Evolutionary conservation across 306 rosid genomes (phyloP), one percentile per base, ranked within the genome.

Genomic region (Notholithocarpus densiflorus): DNA sequence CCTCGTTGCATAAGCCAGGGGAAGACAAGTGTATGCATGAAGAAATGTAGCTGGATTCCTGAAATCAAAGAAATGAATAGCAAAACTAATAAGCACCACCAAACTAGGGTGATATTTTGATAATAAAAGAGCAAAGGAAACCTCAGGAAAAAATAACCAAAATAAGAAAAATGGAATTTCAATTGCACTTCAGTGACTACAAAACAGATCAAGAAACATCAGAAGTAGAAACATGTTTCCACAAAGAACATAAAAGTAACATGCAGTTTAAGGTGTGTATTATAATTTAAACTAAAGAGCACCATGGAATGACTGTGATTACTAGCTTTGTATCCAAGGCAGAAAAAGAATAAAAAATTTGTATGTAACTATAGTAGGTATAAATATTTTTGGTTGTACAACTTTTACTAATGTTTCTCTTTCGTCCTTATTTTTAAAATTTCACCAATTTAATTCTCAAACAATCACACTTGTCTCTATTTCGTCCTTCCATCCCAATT

Each of bases 11-110:
- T 88, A 90, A 62, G 97, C 88, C 75, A 94, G 97, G 64, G 98
- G 98, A 45, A 94, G 94, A 85, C 97, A 94, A 26, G 97, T 90
- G 88, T 92, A 94, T 72, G 98, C 94, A 79, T 94, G 98, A 85
- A 92, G 97, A 90, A 94, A 94, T 75, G 97, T 92, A 69, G 98
- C 93, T 8, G 98, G 98, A 31, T 94, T 90, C 97, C 98, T 94
- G 88, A 87, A 77, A 82, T 60, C 21, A 81, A 74, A 84, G 61
- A 73, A 29, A 80, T 26, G 32, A 74, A 82, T 48, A 85, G 73
- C 56, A 76, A 72, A 56, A 55, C 17, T 74, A 32, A 79, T 65
- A 21, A 72, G 34, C 75, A 75, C 52, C 51, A 57, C 72, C 45
- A 31, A 75, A 65, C 17, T 40, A 62, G 6, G 52, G 70, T 60